Percentiles rank a stretch among this genome's conserved stretches.
Evolutionary conservation across 2,329 filamentous ascomycete species (phyloP).

Genomic region (Madurella mycetomatis): DNA sequence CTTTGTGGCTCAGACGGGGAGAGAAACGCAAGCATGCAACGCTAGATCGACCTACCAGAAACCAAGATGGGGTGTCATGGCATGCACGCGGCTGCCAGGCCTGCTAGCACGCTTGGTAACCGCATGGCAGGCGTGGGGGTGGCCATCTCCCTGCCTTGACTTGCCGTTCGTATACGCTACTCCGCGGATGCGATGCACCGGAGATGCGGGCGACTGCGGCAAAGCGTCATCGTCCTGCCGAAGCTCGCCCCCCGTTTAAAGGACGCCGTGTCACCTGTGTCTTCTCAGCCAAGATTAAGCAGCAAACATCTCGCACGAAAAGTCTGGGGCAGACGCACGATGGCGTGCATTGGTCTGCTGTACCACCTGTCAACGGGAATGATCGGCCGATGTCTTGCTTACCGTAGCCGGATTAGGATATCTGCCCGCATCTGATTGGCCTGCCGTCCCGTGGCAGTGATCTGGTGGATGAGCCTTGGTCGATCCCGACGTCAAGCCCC

Average conservation of each 20-base stretch:
- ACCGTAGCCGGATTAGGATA: conserved; percentile 19
- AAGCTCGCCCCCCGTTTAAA: not conserved
- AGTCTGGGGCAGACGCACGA: conserved; percentile 18
- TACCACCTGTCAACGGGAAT: conserved; percentile 17
- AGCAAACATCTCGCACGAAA: conserved; percentile 6
- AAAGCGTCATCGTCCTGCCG: too few relatives aligned
- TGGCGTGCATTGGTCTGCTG: conserved; percentile 24
- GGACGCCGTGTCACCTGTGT: conserved; percentile 3
- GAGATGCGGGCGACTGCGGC: too few relatives aligned
- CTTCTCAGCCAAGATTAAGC: not conserved
- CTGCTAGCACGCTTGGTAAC: not conserved
- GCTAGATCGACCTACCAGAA: not conserved
- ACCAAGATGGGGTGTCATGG: not conserved
- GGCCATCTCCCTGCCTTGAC: too few relatives aligned
- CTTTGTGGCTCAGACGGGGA: not conserved
- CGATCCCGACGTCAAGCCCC: too few relatives aligned
- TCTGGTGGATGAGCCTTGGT: too few relatives aligned
- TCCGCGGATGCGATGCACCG: too few relatives aligned
- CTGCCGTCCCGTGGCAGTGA: not conserved
- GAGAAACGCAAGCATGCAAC: not conserved
- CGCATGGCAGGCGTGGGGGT: not conserved
- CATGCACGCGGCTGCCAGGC: not conserved
- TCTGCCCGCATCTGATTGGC: conserved; percentile 18
- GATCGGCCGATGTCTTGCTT: conserved; percentile 6
- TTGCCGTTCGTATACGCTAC: too few relatives aligned